These are phyloP conservation scores for Arabidopsis hybrid DNA, from an alignment of 441 rosid genomes.

Conservation along the genomic window DNA sequence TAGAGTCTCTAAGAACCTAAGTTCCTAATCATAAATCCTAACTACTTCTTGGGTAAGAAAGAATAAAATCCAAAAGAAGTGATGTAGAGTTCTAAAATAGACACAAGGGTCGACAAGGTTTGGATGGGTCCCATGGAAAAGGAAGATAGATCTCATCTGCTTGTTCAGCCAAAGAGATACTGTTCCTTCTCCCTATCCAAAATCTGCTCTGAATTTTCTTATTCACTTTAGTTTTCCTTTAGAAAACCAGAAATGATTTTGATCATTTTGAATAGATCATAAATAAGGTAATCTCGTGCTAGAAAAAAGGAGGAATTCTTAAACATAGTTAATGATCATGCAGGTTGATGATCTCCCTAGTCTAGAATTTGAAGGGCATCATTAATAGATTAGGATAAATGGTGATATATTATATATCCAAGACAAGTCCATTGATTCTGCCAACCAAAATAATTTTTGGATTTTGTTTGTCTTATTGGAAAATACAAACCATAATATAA, in stretches of 20 bases:
- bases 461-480: slow-evolving; percentile 7
- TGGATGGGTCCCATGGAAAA: slow-evolving; percentile 17
- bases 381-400: not conserved
- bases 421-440: slow-evolving; percentile 8
- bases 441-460: not conserved
- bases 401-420: not conserved
- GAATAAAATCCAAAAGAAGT: slow-evolving; percentile 26
- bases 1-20: not conserved
- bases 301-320: not conserved
- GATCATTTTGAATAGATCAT: not conserved
- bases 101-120: slow-evolving; percentile 10
- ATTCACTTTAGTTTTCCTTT: not conserved
- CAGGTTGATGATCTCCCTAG: not conserved
- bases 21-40: not conserved
- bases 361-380: not conserved
- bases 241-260: not conserved
- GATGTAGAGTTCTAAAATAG: slow-evolving; percentile 26
- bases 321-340: slow-evolving; percentile 6
- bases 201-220: not conserved
- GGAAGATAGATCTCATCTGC: slow-evolving; percentile 21
- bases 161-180: slow-evolving; percentile 30
- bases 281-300: not conserved
- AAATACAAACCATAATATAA: slow-evolving; percentile 1
- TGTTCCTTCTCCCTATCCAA: slow-evolving; percentile 20
- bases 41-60: slow-evolving; percentile 11